Evolutionary conservation across 331 rosid genomes (phyloP).

Genomic region (Ulmus americana): DNA sequence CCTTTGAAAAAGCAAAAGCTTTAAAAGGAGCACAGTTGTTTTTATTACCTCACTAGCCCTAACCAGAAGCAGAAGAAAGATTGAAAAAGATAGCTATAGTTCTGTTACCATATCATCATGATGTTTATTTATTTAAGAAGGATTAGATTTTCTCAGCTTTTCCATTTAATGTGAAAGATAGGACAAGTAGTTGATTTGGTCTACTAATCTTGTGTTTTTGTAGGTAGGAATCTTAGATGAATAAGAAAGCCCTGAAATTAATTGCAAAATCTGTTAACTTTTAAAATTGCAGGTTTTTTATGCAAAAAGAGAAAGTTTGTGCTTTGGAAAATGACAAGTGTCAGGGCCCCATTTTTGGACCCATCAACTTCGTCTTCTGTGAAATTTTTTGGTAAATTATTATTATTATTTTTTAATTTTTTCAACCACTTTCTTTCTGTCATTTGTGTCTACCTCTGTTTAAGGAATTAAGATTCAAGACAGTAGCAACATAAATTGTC

Average conservation of each 20-base stretch:
- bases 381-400: background rate
- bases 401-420: too few relatives aligned
- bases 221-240: constrained; percentile 12
- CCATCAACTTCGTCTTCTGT: constrained; percentile 16
- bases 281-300: constrained; percentile 9
- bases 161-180: constrained; percentile 11
- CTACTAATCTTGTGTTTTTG: background rate
- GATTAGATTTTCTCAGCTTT: constrained; percentile 5
- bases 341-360: constrained; percentile 8
- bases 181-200: background rate
- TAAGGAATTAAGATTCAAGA: too few relatives aligned
- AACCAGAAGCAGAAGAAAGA: background rate
- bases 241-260: background rate
- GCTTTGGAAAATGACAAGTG: constrained; percentile 16
- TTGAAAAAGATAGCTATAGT: background rate
- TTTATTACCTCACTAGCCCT: too few relatives aligned
- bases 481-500: too few relatives aligned
- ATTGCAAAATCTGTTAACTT: constrained; percentile 11
- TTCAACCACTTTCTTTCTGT: too few relatives aligned
- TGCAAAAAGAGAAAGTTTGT: background rate
- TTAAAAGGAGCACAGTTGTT: too few relatives aligned
- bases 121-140: background rate
- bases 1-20: too few relatives aligned
- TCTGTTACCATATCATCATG: background rate
- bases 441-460: too few relatives aligned